A percentile compares a stretch with the other conserved stretches of the same genome.
Evolutionary conservation across 148 eudicot genomes (phyloP).

Genomic region (Camellia granthamiana): DNA sequence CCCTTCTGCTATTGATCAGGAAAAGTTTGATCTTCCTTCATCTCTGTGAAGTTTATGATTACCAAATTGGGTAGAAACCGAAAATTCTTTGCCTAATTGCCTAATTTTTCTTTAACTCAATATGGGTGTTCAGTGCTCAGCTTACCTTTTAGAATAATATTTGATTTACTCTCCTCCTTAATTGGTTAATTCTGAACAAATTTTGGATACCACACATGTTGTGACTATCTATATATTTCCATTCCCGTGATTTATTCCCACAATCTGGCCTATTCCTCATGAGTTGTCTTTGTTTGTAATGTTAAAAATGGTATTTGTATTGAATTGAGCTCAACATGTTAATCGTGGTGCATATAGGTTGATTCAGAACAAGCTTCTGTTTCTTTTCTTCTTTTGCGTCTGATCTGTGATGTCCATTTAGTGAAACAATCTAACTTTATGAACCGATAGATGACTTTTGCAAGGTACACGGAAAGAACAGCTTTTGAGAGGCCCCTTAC

Average conservation of each 20-base stretch:
- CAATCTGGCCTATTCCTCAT: background rate
- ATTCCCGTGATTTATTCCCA: background rate
- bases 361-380: background rate
- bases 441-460: slow-evolving; percentile 66
- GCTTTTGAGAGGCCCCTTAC: slow-evolving; percentile 96
- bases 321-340: background rate
- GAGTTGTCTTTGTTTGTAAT: background rate
- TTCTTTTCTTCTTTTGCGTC: background rate
- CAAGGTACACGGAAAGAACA: slow-evolving; percentile 78
- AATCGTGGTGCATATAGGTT: background rate
- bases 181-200: slow-evolving; percentile 3
- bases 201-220: background rate
- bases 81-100: background rate
- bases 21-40: slow-evolving; percentile 17
- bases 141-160: background rate
- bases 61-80: background rate
- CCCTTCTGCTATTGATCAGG: slow-evolving; percentile 98
- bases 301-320: background rate
- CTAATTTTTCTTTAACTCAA: background rate
- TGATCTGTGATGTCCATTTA: background rate
- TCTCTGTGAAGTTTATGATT: background rate
- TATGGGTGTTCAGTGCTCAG: background rate
- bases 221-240: background rate
- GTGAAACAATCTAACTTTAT: slow-evolving; percentile 21
- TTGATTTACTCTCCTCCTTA: background rate